Evolutionary conservation across 1,284 basidiomycete species (phyloP).

Genomic region (Pseudozyma flocculosa): DNA sequence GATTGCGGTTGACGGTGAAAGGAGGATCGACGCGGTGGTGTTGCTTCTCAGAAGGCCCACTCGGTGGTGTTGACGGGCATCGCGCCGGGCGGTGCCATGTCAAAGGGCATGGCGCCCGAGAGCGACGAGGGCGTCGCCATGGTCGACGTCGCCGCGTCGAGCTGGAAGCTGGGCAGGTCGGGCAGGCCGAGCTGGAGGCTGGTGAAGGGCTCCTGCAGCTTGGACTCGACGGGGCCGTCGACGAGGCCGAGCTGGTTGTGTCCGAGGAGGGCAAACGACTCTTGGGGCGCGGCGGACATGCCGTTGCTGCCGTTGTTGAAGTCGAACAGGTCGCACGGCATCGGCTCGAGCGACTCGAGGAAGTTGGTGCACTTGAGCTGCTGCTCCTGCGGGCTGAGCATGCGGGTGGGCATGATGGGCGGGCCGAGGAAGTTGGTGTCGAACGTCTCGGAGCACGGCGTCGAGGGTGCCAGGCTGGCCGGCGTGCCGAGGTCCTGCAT

Average conservation of each 20-base stretch:
- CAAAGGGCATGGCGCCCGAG: not conserved
- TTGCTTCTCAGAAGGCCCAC: not conserved
- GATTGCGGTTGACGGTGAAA: too few species aligned
- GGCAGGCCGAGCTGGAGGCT: constrained; percentile 2
- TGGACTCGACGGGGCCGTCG: constrained; percentile 25
- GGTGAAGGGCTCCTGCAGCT: constrained; percentile 28
- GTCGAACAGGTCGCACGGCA: constrained; percentile 28
- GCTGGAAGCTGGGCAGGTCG: not conserved
- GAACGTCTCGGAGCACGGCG: constrained; percentile 29
- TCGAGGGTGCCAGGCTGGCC: constrained; percentile 34
- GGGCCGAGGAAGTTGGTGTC: constrained; percentile 36
- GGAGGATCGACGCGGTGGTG: too few species aligned
- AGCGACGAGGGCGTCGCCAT: not conserved
- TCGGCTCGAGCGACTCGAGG: constrained; percentile 34
- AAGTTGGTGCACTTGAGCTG: constrained; percentile 39
- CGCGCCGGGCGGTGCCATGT: not conserved
- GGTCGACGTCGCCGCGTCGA: too few species aligned
- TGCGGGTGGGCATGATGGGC: constrained; percentile 28
- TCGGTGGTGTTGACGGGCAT: not conserved
- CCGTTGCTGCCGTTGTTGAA: constrained; percentile 11
- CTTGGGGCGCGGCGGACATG: constrained; percentile 10
- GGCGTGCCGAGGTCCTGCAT: constrained; percentile 34
- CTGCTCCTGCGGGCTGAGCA: constrained; percentile 29
- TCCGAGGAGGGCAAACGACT: constrained; percentile 22
- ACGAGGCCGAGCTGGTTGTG: constrained; percentile 37